phyloP scores from a whole-genome alignment of 2,329 filamentous ascomycete species.

The Colletotrichum sojae region DNA sequence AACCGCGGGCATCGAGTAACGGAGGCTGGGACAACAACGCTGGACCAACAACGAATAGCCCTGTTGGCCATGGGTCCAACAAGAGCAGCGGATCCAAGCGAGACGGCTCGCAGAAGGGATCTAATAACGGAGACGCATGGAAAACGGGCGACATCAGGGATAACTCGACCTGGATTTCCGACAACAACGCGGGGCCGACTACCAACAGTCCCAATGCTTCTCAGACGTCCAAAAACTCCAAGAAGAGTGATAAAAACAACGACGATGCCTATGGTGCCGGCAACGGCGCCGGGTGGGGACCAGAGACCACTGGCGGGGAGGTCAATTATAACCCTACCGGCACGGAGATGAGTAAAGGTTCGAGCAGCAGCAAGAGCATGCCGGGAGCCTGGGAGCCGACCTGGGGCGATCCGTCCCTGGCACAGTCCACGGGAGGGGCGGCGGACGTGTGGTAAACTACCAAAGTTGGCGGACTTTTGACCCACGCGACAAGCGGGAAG shows the following conservation, averaged over 20 bases:
- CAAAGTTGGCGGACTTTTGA: neutral
- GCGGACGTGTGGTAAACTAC: slow-evolving; percentile 28
- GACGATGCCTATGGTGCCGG: slow-evolving; percentile 9
- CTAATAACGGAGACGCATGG: slow-evolving; percentile 18
- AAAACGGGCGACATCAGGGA: slow-evolving; percentile 6
- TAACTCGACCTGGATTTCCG: slow-evolving; percentile 27
- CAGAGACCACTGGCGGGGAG: slow-evolving; percentile 18
- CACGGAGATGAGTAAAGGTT: slow-evolving; percentile 34
- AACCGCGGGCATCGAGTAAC: slow-evolving; percentile 15
- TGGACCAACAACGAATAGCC: slow-evolving; percentile 35
- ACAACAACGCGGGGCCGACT: slow-evolving; percentile 34
- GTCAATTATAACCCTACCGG: slow-evolving; percentile 26
- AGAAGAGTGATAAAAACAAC: slow-evolving; percentile 25
- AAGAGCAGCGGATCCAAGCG: slow-evolving; percentile 32
- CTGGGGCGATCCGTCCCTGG: slow-evolving; percentile 37
- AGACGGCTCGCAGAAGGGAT: slow-evolving; percentile 9
- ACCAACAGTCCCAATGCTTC: slow-evolving; percentile 30
- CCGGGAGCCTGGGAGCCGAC: slow-evolving; percentile 38
- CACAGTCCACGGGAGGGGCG: slow-evolving; percentile 30
- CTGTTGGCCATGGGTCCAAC: slow-evolving; percentile 21
- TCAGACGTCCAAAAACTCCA: slow-evolving; percentile 21
- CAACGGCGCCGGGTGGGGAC: slow-evolving; percentile 32
- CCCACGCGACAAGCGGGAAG: too few species aligned
- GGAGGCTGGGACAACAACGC: slow-evolving; percentile 40
- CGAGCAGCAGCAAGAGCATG: slow-evolving; percentile 40